phyloP scores from a whole-genome alignment of 768 basidiomycete genomes.

The Glaciozyma martinii region DNA sequence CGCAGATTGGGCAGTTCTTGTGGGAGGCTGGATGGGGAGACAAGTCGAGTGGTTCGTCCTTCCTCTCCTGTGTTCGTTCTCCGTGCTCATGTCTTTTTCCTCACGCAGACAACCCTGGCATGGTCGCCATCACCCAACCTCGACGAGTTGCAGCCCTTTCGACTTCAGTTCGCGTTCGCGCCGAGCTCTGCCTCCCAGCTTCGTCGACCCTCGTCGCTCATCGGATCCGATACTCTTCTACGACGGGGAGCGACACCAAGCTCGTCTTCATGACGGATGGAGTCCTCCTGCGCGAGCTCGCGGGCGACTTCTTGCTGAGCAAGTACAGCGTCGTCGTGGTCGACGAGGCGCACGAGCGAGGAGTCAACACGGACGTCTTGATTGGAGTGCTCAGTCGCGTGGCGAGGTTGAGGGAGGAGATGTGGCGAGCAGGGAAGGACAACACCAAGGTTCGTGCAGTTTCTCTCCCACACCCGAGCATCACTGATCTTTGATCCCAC shows the following conservation, averaged over 20 bases:
- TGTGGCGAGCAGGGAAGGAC: slow-evolving; percentile 73
- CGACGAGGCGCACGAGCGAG: slow-evolving; percentile 96
- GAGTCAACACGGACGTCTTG: slow-evolving; percentile 95
- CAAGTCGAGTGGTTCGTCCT: slow-evolving; percentile 59
- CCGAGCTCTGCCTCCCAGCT: slow-evolving; percentile 75
- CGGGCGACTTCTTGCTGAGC: slow-evolving; percentile 81
- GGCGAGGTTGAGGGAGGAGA: slow-evolving; percentile 72
- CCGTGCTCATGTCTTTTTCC: slow-evolving; percentile 3
- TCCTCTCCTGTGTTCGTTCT: background rate
- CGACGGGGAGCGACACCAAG: slow-evolving; percentile 74
- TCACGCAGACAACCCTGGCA: slow-evolving; percentile 78
- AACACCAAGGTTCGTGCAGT: slow-evolving; percentile 52
- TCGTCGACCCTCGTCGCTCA: slow-evolving; percentile 68
- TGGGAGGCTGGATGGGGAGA: slow-evolving; percentile 92
- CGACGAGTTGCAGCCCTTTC: slow-evolving; percentile 95
- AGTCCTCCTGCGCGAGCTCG: slow-evolving; percentile 83
- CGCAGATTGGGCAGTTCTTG: slow-evolving; percentile 96
- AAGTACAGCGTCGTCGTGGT: slow-evolving; percentile 92
- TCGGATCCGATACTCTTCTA: slow-evolving; percentile 95
- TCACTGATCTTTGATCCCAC: slow-evolving; percentile 1
- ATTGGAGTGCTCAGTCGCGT: slow-evolving; percentile 95
- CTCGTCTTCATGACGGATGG: slow-evolving; percentile 99
- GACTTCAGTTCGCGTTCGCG: slow-evolving; percentile 84
- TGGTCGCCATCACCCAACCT: slow-evolving; percentile 96
- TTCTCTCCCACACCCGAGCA: slow-evolving; percentile 6